Evolutionary conservation across 495 filamentous ascomycete genomes (phyloP).

Genomic region (Penicillium mononematosum): DNA sequence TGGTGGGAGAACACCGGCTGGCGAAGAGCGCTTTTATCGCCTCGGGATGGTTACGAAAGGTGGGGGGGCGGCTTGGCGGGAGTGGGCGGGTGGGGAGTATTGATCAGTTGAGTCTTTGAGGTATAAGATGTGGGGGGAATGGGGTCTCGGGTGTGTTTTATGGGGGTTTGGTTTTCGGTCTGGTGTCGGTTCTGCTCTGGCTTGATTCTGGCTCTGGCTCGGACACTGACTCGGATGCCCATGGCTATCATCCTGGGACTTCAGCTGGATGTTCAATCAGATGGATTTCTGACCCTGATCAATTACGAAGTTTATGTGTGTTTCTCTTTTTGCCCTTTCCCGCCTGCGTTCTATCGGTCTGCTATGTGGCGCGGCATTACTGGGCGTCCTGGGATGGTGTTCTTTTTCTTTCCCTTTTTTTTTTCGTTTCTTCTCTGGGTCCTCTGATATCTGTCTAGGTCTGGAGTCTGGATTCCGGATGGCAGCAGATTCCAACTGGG

Average conservation of each 20-base stretch:
- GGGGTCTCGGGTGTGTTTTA: not conserved
- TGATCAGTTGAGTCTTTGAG: slow-evolving; percentile 61
- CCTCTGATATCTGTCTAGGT: not conserved
- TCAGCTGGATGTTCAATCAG: not conserved
- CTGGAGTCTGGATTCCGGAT: not conserved
- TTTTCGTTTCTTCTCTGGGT: slow-evolving; percentile 2
- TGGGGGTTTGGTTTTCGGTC: not conserved
- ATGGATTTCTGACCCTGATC: not conserved
- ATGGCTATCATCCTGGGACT: not conserved
- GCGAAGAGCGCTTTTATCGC: slow-evolving; percentile 86
- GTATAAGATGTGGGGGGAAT: not conserved
- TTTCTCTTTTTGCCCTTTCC: not conserved
- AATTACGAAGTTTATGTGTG: not conserved
- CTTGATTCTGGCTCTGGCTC: not conserved
- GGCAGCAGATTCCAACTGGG: not conserved
- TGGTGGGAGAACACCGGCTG: slow-evolving; percentile 76
- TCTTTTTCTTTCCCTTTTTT: slow-evolving; percentile 1
- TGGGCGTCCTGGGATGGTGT: slow-evolving; percentile 4
- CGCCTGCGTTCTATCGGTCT: not conserved
- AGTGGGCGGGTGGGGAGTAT: slow-evolving; percentile 59
- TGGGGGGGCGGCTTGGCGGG: slow-evolving; percentile 48
- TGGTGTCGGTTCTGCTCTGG: not conserved
- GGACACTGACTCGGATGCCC: not conserved
- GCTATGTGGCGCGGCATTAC: not conserved
- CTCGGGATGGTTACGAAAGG: slow-evolving; percentile 58